phyloP scores from a whole-genome alignment of 805 yeast species.

The Yarrowia sp. region DNA sequence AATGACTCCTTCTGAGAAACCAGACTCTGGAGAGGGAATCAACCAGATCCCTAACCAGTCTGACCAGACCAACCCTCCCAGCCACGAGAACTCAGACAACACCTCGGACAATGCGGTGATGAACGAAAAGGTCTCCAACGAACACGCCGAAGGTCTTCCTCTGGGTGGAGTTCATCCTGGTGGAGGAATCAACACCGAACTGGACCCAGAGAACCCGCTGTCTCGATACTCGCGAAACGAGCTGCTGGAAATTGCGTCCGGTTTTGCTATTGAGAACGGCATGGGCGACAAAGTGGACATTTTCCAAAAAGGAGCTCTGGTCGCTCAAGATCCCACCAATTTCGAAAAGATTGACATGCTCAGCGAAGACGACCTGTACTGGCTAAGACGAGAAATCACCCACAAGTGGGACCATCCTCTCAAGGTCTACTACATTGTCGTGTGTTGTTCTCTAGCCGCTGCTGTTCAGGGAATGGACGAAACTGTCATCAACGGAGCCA shows the following conservation, averaged over 20 bases:
- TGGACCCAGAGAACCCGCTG: conserved; percentile 19
- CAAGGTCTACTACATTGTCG: conserved; percentile 47
- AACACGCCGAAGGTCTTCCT: not conserved
- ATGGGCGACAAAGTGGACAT: not conserved
- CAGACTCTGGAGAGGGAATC: not conserved
- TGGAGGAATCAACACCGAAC: not conserved
- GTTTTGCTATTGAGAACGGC: not conserved
- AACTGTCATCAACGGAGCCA: conserved; percentile 67
- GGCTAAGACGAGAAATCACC: conserved; percentile 44
- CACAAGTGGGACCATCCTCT: conserved; percentile 48
- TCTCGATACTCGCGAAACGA: not conserved
- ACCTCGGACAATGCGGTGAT: not conserved
- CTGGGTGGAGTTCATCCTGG: too few species aligned
- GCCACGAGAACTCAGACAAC: not conserved
- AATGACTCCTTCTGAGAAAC: too few species aligned
- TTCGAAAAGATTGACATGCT: conserved; percentile 41
- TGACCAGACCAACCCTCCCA: too few species aligned
- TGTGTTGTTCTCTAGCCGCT: conserved; percentile 61
- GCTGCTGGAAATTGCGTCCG: not conserved
- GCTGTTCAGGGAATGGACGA: conserved; percentile 77
- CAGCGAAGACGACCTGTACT: conserved; percentile 37
- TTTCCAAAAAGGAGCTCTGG: conserved; percentile 49
- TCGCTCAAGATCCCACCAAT: conserved; percentile 46
- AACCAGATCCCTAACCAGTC: not conserved
- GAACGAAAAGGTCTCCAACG: not conserved